A percentile compares a stretch with the other conserved stretches of the same genome.
These are phyloP conservation scores for Fragaria nilgerrensis DNA, from an alignment of 306 rosid genomes.

Conservation along the genomic window DNA sequence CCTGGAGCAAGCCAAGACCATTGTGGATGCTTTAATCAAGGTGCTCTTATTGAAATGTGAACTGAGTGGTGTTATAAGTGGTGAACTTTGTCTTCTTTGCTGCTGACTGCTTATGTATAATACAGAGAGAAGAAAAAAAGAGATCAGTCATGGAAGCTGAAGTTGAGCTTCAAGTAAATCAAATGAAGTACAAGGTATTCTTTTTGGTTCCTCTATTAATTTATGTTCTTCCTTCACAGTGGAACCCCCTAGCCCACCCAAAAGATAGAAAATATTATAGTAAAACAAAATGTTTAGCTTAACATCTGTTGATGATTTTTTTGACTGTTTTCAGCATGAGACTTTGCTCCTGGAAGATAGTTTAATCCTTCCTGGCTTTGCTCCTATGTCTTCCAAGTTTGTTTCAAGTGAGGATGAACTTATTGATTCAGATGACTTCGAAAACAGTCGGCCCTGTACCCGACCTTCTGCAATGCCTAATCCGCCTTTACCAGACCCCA, in stretches of 20 bases:
- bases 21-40: constrained; percentile 86
- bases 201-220: background rate
- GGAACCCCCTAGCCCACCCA: background rate
- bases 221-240: background rate
- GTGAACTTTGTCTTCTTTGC: background rate
- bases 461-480: constrained; percentile 46
- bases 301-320: background rate
- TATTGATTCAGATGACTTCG: constrained; percentile 78
- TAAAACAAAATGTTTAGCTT: background rate
- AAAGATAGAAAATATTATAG: background rate
- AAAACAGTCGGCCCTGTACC: constrained; percentile 49
- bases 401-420: constrained; percentile 71
- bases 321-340: constrained; percentile 38
- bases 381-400: constrained; percentile 39
- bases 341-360: constrained; percentile 60
- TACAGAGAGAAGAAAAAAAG: constrained; percentile 92
- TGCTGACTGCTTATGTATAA: constrained; percentile 7
- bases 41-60: constrained; percentile 39
- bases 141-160: constrained; percentile 88
- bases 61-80: constrained; percentile 4
- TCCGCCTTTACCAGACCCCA: constrained; percentile 50
- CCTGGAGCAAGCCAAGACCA: constrained; percentile 94
- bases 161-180: constrained; percentile 88
- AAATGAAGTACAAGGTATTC: constrained; percentile 87
- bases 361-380: constrained; percentile 50